Conservation (phyloP, 1,139 yeast species). For the Magnusiomyces ingens region DNA sequence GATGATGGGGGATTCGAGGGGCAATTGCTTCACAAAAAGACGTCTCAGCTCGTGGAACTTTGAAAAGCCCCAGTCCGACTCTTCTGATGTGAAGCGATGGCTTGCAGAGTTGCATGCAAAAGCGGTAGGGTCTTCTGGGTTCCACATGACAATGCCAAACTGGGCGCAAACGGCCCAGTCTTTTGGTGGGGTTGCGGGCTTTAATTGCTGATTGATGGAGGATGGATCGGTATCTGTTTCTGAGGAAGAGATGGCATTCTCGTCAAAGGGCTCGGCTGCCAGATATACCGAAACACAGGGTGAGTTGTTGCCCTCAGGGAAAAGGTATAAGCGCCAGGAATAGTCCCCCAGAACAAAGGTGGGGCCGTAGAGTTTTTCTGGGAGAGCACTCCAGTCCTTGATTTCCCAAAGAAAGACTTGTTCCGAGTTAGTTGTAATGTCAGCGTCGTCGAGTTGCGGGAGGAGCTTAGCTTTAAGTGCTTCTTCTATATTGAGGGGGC, state of each 20-base stretch:
- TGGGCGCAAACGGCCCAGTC: conserved; percentile 85
- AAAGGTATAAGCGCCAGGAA: conserved; percentile 67
- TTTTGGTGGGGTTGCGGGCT: conserved; percentile 9
- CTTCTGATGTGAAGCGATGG: conserved; percentile 68
- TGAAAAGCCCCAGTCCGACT: conserved; percentile 95
- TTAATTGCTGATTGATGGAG: not conserved
- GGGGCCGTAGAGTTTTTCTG: conserved; percentile 43
- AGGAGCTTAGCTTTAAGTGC: conserved; percentile 27
- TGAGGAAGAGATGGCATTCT: conserved; percentile 28
- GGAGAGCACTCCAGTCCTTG: conserved; percentile 52
- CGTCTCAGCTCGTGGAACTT: conserved; percentile 58
- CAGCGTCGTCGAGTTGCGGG: conserved; percentile 30
- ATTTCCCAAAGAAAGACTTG: conserved; percentile 66
- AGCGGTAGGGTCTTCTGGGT: conserved; percentile 60
- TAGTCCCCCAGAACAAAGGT: conserved; percentile 58
- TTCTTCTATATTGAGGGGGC: conserved; percentile 17
- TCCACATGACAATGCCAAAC: conserved; percentile 80
- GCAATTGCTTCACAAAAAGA: conserved; percentile 32
- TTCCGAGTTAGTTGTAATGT: conserved; percentile 34
- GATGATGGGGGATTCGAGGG: conserved; percentile 38
- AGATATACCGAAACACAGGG: conserved; percentile 31
- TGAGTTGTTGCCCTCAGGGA: conserved; percentile 55
- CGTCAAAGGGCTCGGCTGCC: conserved; percentile 27
- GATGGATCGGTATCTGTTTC: not conserved
- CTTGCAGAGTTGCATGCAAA: conserved; percentile 59